These are phyloP conservation scores for Trichoderma harzianum DNA, from an alignment of 2,329 filamentous ascomycete genomes.

Conservation along the genomic window DNA sequence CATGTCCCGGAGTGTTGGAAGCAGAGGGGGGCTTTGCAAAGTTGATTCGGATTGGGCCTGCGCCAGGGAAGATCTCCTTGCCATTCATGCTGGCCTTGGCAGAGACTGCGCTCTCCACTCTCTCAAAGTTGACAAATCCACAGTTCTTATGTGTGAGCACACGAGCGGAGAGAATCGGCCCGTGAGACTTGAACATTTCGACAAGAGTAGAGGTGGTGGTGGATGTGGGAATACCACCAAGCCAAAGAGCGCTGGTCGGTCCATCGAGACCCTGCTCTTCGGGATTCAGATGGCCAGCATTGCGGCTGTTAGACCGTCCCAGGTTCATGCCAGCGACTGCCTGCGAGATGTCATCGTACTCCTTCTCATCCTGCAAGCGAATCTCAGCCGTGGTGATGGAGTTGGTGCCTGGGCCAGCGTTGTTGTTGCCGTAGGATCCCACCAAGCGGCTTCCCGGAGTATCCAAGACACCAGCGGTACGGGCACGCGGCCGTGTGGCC, in stretches of 20 bases:
- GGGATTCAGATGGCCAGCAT: slow-evolving; percentile 63
- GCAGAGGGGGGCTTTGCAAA: slow-evolving; percentile 94
- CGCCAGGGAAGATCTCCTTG: slow-evolving; percentile 97
- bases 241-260: slow-evolving; percentile 91
- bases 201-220: slow-evolving; percentile 93
- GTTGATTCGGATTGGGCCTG: slow-evolving; percentile 90
- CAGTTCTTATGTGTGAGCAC: slow-evolving; percentile 99
- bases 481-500: slow-evolving; percentile 79
- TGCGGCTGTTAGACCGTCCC: slow-evolving; percentile 60
- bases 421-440: slow-evolving; percentile 72
- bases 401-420: slow-evolving; percentile 62
- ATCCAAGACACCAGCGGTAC: slow-evolving; percentile 89
- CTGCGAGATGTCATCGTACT: slow-evolving; percentile 76
- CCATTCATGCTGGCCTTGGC: slow-evolving; percentile 87
- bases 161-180: slow-evolving; percentile 83
- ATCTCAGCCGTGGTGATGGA: slow-evolving; percentile 74
- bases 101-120: slow-evolving; percentile 81
- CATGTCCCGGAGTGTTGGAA: slow-evolving; percentile 83
- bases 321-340: slow-evolving; percentile 80
- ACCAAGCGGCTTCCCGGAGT: slow-evolving; percentile 65
- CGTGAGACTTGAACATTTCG: slow-evolving; percentile 93
- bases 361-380: slow-evolving; percentile 67
- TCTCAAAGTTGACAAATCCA: slow-evolving; percentile 97
- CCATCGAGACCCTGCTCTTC: slow-evolving; percentile 82
- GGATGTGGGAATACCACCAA: slow-evolving; percentile 94